A percentile compares a stretch with the other conserved stretches of the same genome.
Evolutionary conservation across 2,329 filamentous ascomycete genomes (phyloP).

Genomic region (Alternaria infectoria): DNA sequence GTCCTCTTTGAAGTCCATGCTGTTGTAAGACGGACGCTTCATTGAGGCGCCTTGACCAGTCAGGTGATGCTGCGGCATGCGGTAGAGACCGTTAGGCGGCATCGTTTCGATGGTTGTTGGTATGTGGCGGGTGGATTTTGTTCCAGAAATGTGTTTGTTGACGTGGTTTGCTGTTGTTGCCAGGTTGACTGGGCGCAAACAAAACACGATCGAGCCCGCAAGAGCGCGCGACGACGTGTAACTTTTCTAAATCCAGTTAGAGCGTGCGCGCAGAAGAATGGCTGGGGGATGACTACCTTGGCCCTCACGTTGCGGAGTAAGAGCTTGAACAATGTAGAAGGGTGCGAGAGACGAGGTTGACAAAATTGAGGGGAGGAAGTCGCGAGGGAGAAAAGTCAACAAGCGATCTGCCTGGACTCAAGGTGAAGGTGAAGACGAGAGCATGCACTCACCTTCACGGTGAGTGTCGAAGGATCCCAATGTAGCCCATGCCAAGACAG

Average conservation of each 20-base stretch:
- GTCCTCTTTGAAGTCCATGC: conserved; percentile 23
- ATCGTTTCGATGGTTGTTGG: conserved; percentile 3
- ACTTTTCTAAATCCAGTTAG: neutral
- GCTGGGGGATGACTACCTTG: neutral
- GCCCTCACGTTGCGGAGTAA: neutral
- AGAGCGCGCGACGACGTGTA: neutral
- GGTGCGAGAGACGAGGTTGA: neutral
- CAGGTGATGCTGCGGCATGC: conserved; percentile 29
- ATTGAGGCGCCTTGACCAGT: conserved; percentile 9
- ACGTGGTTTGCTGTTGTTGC: neutral
- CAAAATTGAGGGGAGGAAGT: neutral
- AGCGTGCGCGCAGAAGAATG: neutral
- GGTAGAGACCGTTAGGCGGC: conserved; percentile 34
- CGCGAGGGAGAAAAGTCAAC: neutral
- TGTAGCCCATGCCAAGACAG: neutral
- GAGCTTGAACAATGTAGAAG: neutral
- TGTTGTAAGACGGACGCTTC: conserved; percentile 24
- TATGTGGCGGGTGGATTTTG: neutral
- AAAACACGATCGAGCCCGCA: neutral
- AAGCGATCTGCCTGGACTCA: neutral
- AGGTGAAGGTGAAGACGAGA: conserved; percentile 3
- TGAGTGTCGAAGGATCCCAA: neutral
- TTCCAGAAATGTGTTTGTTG: neutral
- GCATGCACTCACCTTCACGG: neutral
- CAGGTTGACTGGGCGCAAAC: neutral